Percentiles rank a stretch among this genome's conserved stretches.
These are phyloP conservation scores for Tricholomella constricta DNA, from an alignment of 768 basidiomycete genomes.

Conservation along the genomic window DNA sequence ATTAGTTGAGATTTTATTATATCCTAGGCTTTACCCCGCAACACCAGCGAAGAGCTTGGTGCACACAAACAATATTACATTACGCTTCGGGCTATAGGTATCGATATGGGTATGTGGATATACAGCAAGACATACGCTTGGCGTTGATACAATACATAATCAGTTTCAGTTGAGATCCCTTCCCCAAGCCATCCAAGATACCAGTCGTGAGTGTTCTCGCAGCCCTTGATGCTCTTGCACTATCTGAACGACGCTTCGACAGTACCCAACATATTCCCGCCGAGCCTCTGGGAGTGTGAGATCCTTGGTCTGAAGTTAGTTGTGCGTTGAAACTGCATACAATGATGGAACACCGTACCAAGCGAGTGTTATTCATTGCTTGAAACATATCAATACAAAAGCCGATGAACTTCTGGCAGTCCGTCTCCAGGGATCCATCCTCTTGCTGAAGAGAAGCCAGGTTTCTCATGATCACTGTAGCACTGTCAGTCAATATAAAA, in stretches of 20 bases:
- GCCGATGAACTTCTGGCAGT: conserved; percentile 41
- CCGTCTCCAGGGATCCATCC: conserved; percentile 19
- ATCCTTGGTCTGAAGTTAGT: conserved; percentile 18
- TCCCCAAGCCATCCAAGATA: conserved; percentile 33
- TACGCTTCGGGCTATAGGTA: too few species aligned
- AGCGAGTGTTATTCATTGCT: conserved; percentile 49
- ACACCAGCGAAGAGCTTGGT: too few species aligned
- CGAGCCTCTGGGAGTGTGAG: conserved; percentile 12
- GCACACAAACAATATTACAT: too few species aligned
- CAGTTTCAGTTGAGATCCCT: conserved; percentile 8
- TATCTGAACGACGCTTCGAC: conserved; percentile 29
- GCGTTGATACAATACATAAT: not conserved
- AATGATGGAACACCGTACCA: conserved; percentile 33
- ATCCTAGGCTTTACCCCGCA: too few species aligned
- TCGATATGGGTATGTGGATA: not conserved
- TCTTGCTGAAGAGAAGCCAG: conserved; percentile 37
- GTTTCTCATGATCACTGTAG: conserved; percentile 49
- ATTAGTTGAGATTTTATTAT: too few species aligned
- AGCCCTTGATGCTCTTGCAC: conserved; percentile 33
- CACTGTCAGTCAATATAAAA: not conserved
- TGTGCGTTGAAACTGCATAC: not conserved
- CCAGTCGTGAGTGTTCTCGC: conserved; percentile 29
- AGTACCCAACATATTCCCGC: conserved; percentile 35
- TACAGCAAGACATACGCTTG: not conserved
- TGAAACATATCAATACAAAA: conserved; percentile 49